Evolutionary conservation across 148 eudicot genomes (phyloP), one percentile per base, ranked within the genome.

Genomic region (Cornus controversa): DNA sequence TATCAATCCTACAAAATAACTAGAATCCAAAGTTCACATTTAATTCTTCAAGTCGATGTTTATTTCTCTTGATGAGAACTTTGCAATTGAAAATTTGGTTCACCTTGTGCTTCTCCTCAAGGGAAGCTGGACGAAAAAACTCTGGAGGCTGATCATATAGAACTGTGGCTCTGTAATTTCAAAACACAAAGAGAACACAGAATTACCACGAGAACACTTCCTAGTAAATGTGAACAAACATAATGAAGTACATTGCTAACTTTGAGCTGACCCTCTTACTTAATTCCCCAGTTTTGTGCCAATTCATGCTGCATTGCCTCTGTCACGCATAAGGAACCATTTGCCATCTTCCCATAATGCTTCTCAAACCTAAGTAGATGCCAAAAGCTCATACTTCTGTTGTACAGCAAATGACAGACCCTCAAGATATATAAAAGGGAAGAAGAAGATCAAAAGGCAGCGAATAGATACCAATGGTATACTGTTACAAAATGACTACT

Each of bases 91-190:
- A 65, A 73, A 26, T 37, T 31, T 77, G 60, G 53, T 80, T 82
- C 73, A 94, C 97, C 92, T 79, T 80, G 82, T 95, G 99, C 81
- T 91, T 95, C 86, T 93, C 94, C 78, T 86, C 92, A 67, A 91
- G 81, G 58, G 94, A 88, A 76, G 99, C 79, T 71, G 92, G 98
- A 70, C 79, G 90, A 77, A 95, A 95, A 86, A 95, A 93, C 71
- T 95, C 98, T 9, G 93, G 99, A 75, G 99, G 98, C 78, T 95
- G 99, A 88, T 95, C 99, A 89, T 95, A 96, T 29, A 93, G 81
- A 73, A 96, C 93, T 5, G 86, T 85, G 75, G 98, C 97, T 63
- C 93, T 91, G 68, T 26, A 70, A 58, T 66, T 23, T 78, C 54
- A 11, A 50, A 47, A 26, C 24, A 60, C 6, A 77, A 31, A 31